phyloP scores from a whole-genome alignment of 2,329 filamentous ascomycete species.

The Chrysosporium keratinophilum region DNA sequence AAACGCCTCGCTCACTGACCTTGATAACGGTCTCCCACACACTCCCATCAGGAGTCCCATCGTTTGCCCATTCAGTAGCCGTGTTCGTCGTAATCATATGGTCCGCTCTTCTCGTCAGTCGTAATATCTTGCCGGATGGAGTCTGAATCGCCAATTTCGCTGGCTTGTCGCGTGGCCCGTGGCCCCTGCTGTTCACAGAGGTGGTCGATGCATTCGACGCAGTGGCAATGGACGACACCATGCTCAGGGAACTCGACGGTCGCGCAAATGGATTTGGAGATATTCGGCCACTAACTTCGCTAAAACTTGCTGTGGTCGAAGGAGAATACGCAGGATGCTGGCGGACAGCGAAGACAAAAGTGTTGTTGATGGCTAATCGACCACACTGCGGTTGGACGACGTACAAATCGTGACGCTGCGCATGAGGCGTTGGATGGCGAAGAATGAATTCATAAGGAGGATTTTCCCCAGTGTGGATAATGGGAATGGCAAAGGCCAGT shows the following conservation, averaged over 20 bases:
- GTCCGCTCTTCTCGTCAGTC: slow-evolving; percentile 44
- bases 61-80: slow-evolving; percentile 27
- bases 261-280: slow-evolving; percentile 45
- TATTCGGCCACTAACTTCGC: slow-evolving; percentile 35
- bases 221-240: slow-evolving; percentile 47
- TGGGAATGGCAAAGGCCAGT: slow-evolving; percentile 76
- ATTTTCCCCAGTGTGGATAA: slow-evolving; percentile 84
- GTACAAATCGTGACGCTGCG: slow-evolving; percentile 94
- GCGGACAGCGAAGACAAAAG: slow-evolving; percentile 90
- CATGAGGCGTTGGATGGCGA: slow-evolving; percentile 90
- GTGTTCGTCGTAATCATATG: slow-evolving; percentile 32
- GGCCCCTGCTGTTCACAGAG: slow-evolving; percentile 18
- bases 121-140: slow-evolving; percentile 85
- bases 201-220: slow-evolving; percentile 33
- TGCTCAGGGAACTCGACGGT: slow-evolving; percentile 50
- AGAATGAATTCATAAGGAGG: slow-evolving; percentile 88
- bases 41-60: slow-evolving; percentile 41
- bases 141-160: slow-evolving; percentile 93
- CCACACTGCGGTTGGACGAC: slow-evolving; percentile 92
- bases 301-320: slow-evolving; percentile 29
- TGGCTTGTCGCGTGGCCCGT: slow-evolving; percentile 53
- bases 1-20: slow-evolving; percentile 52
- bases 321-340: slow-evolving; percentile 67
- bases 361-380: slow-evolving; percentile 83
- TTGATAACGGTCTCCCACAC: slow-evolving; percentile 59